A percentile compares a stretch with the other conserved stretches of the same genome.
Conservation (phyloP, 169 alveolate species). For the Plasmodium vivax region DNA sequence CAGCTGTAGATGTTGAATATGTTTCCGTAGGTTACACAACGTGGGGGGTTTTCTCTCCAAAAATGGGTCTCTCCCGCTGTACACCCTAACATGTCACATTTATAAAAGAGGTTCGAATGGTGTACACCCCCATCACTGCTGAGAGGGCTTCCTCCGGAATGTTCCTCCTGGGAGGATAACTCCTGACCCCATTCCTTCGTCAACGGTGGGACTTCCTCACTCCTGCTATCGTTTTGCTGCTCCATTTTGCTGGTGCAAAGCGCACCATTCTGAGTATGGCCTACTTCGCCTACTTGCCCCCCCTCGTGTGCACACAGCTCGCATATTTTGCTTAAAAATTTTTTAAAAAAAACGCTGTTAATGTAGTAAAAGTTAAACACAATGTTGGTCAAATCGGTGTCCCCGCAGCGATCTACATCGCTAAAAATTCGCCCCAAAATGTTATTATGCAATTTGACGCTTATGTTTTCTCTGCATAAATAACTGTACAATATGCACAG, state of each 20-base stretch:
- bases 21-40: background rate
- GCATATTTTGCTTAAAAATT: slow-evolving; percentile 33
- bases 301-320: background rate
- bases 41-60: background rate
- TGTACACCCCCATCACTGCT: background rate
- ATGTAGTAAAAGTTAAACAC: slow-evolving; percentile 54
- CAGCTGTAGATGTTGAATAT: slow-evolving; percentile 52
- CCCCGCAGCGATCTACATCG: slow-evolving; percentile 34
- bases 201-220: background rate
- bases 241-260: background rate
- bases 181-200: background rate
- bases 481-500: slow-evolving; percentile 52
- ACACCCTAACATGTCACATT: background rate
- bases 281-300: background rate
- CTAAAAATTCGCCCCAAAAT: slow-evolving; percentile 17
- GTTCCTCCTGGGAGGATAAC: background rate
- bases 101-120: background rate
- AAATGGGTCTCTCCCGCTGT: background rate
- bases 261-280: background rate
- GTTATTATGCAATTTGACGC: slow-evolving; percentile 26
- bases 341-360: slow-evolving; percentile 57
- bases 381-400: slow-evolving; percentile 54
- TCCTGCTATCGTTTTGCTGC: background rate
- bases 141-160: background rate
- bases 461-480: slow-evolving; percentile 65